phyloP scores from a whole-genome alignment of 2,329 filamentous ascomycete species.

The Pseudopithomyces chartarum region DNA sequence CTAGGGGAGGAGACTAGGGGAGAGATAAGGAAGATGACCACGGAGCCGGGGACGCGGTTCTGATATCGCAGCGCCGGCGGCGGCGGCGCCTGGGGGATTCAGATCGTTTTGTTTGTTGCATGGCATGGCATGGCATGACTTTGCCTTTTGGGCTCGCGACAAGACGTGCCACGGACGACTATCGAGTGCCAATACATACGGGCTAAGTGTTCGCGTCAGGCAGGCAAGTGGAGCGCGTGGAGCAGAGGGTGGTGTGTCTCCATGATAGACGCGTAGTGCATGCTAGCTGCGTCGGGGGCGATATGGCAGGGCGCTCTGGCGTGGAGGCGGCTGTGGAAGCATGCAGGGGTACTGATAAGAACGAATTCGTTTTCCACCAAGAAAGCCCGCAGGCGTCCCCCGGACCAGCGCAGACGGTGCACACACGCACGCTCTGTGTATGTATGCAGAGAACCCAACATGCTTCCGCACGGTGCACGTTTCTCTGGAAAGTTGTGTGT shows the following conservation, averaged over 20 bases:
- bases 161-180: not conserved
- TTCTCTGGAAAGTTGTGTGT: too few relatives aligned
- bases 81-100: not conserved
- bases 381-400: not conserved
- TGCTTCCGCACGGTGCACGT: not conserved
- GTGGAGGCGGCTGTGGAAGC: constrained; percentile 3
- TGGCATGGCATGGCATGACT: not conserved
- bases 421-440: not conserved
- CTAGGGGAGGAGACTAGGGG: constrained; percentile 1
- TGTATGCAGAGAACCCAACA: not conserved
- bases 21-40: not conserved
- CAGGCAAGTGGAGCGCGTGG: not conserved
- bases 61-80: constrained; percentile 3
- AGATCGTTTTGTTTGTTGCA: too few relatives aligned
- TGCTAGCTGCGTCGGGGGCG: not conserved
- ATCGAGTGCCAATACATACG: not conserved
- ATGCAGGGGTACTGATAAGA: constrained; percentile 18
- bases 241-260: not conserved
- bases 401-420: not conserved
- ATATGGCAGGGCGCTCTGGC: too few relatives aligned
- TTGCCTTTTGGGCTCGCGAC: not conserved
- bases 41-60: not conserved
- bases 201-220: too few relatives aligned
- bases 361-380: constrained; percentile 10
- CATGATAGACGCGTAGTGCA: not conserved